These are phyloP conservation scores for Lomentospora prolificans DNA, from an alignment of 2,329 filamentous ascomycete species.

Conservation along the genomic window DNA sequence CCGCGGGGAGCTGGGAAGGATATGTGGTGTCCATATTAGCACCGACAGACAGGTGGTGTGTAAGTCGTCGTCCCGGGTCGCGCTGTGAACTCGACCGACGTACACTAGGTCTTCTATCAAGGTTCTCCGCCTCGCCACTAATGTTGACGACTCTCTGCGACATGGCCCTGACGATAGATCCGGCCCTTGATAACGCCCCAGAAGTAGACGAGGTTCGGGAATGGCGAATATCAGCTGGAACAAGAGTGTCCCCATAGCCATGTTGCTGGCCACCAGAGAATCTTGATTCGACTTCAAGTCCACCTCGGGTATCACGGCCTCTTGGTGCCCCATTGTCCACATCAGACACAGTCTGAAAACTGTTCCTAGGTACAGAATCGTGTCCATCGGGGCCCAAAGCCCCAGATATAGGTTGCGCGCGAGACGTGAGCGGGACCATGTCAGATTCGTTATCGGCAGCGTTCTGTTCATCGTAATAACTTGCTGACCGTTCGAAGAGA, in stretches of 20 bases:
- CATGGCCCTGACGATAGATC: slow-evolving; percentile 74
- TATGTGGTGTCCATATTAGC: slow-evolving; percentile 37
- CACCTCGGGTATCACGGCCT: slow-evolving; percentile 30
- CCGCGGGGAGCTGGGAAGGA: slow-evolving; percentile 30
- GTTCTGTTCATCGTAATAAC: slow-evolving; percentile 18
- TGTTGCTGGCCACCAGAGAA: background rate
- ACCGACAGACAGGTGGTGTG: slow-evolving; percentile 15
- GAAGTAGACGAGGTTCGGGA: slow-evolving; percentile 55
- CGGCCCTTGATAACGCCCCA: slow-evolving; percentile 56
- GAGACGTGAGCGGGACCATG: slow-evolving; percentile 45
- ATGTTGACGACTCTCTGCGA: slow-evolving; percentile 97
- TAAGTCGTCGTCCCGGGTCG: slow-evolving; percentile 40
- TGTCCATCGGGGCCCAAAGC: slow-evolving; percentile 30
- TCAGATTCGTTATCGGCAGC: slow-evolving; percentile 46
- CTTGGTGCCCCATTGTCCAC: slow-evolving; percentile 45
- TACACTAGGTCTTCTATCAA: slow-evolving; percentile 60
- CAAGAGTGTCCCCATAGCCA: slow-evolving; percentile 43
- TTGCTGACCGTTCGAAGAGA: slow-evolving; percentile 7
- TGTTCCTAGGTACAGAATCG: slow-evolving; percentile 37
- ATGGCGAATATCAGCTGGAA: slow-evolving; percentile 39
- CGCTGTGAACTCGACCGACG: slow-evolving; percentile 49
- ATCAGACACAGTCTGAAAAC: slow-evolving; percentile 47
- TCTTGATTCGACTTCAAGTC: slow-evolving; percentile 28
- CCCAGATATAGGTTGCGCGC: slow-evolving; percentile 45
- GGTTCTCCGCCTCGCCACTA: slow-evolving; percentile 79